These are phyloP conservation scores for Aegilops speltoides DNA, from an alignment of 176 grass and related monocot genomes.

Conservation along the genomic window DNA sequence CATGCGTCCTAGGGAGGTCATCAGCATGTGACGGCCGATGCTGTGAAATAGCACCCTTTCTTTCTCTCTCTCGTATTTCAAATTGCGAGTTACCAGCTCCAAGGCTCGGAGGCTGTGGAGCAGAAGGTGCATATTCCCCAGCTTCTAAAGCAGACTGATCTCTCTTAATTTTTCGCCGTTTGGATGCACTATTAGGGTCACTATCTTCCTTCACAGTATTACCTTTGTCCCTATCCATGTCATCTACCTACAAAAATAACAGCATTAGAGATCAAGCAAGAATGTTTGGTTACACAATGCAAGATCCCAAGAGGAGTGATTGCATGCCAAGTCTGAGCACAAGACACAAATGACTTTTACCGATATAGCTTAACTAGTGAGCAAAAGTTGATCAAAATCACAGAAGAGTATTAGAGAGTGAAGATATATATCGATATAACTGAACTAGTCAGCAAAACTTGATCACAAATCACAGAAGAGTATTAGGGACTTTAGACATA, in stretches of 20 bases:
- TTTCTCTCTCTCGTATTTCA: constrained; percentile 82
- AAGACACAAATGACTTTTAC: background rate
- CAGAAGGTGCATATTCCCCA: constrained; percentile 70
- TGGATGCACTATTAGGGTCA: constrained; percentile 63
- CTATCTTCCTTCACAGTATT: constrained; percentile 65
- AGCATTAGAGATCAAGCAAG: constrained; percentile 10
- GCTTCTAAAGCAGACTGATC: constrained; percentile 71
- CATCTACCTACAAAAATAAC: constrained; percentile 64
- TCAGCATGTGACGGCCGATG: constrained; percentile 64
- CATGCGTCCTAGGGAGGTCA: constrained; percentile 72
- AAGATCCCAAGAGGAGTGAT: constrained; percentile 8
- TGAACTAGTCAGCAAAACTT: background rate
- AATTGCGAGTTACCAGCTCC: constrained; percentile 42
- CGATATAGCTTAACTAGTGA: constrained; percentile 13
- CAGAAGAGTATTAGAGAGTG: background rate
- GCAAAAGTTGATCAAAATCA: background rate
- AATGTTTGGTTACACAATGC: background rate
- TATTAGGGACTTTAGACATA: background rate
- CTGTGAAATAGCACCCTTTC: constrained; percentile 67
- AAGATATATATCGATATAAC: constrained; percentile 4
- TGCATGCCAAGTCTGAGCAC: background rate
- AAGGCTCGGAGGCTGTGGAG: constrained; percentile 53
- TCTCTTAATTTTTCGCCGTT: constrained; percentile 82
- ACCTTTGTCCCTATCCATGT: constrained; percentile 84
- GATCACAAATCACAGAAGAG: background rate